Evolutionary conservation across 257 asterid genomes (phyloP), one percentile per base, ranked within the genome.

Genomic region (Plectranthus barbatus): DNA sequence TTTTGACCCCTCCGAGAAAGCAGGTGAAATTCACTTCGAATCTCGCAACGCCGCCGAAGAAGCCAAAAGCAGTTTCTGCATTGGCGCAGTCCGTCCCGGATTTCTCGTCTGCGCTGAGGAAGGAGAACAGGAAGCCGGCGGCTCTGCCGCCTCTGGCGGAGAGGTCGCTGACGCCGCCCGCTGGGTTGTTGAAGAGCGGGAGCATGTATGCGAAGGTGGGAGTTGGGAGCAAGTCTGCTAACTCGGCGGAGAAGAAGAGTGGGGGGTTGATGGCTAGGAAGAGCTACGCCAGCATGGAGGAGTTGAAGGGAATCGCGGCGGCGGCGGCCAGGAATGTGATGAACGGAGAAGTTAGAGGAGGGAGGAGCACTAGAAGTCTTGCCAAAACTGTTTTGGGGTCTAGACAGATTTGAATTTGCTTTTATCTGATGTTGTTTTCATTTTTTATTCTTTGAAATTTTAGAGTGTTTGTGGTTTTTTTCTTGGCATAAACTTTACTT

Each of bases 41-140:
- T 78, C 60, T 88, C 9, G 29, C 45, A 0, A 79, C 95, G 0
- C 95, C 95, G 9, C 85, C 91, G 0, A 80, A 44, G 66, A 75
- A 86, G 80, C 13, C 85, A 1, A 86, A 57, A 56, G 71, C 72
- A 48, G 29, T 81, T 13, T 81, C 93, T 9, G 73, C 73, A 56
- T 41, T 90, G 76, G 56, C 95, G 1, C 97, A 90, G 19, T 90
- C 99, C 0, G 96, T 89, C 55, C 97, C 97, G 20, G 96, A 92
- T 61, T 89, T 92, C 76, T 80, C 96, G 7, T 78, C 91, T 0
- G 86, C 79, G 0, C 42, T 87, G 74, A 64, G 97, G 73, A 92
- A 92, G 71, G 99, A 89, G 81, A 92, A 92, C 36, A 80, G 99
- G 76, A 92, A 75, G 72, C 99, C 98, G 29, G 59, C 68, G 34